Evolutionary conservation across 768 basidiomycete genomes (phyloP).

Genomic region (Trametes cinnabarina): DNA sequence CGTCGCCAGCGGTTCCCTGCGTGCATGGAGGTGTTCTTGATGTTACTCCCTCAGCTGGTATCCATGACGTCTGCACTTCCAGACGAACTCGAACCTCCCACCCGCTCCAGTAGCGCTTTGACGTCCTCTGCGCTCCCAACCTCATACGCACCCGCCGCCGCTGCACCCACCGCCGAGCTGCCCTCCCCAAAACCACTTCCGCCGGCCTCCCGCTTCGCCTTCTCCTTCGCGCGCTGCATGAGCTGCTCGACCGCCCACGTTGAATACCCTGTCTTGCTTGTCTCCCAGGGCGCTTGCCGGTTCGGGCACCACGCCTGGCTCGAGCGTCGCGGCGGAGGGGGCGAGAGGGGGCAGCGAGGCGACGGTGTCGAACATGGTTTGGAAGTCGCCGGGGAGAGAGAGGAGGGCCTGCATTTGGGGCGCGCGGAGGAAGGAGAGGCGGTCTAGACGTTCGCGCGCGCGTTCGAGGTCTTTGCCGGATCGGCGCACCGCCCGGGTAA

Average conservation of each 20-base stretch:
- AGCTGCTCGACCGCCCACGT: conserved; percentile 72
- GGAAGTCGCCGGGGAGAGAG: conserved; percentile 40
- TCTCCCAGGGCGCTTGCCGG: conserved; percentile 82
- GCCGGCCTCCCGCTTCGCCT: conserved; percentile 16
- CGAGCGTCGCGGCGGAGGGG: conserved; percentile 13
- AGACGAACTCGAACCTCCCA: not conserved
- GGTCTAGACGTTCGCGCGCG: conserved; percentile 43
- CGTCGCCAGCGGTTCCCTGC: no score
- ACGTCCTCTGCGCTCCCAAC: conserved; percentile 23
- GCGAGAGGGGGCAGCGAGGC: conserved; percentile 44
- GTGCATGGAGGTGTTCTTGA: not conserved
- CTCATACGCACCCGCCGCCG: conserved; percentile 17
- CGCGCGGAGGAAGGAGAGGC: conserved; percentile 44
- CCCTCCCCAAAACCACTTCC: conserved; percentile 17
- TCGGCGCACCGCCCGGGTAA: conserved; percentile 49
- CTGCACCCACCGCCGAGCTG: conserved; percentile 22
- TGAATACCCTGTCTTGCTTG: conserved; percentile 67
- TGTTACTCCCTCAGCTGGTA: not conserved
- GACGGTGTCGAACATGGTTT: conserved; percentile 46
- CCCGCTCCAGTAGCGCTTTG: conserved; percentile 20
- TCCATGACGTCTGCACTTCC: conserved; percentile 5
- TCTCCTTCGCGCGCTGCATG: conserved; percentile 33
- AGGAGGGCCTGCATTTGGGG: conserved; percentile 41
- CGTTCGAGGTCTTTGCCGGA: conserved; percentile 46
- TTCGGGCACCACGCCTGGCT: conserved; percentile 34